Percentiles rank a stretch among this genome's conserved stretches.
phyloP scores from a whole-genome alignment of 441 rosid species.

The Capsella rubella region DNA sequence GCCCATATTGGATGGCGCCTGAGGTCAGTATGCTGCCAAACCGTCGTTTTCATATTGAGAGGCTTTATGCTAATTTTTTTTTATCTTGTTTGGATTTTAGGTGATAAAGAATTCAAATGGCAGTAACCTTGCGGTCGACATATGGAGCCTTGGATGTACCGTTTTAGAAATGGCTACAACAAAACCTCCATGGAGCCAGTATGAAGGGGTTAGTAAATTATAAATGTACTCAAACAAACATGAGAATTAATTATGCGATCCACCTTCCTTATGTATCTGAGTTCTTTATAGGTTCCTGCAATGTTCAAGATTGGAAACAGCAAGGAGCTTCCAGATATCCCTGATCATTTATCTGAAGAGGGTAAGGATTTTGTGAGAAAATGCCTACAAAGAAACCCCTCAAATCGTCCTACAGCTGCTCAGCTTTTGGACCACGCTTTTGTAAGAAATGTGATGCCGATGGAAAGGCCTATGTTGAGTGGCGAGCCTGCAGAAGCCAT shows the following conservation, averaged over 20 bases:
- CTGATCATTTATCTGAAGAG: slow-evolving; percentile 85
- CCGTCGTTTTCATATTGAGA: not conserved
- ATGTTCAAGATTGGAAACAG: slow-evolving; percentile 99
- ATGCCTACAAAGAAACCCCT: slow-evolving; percentile 86
- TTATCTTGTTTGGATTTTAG: slow-evolving; percentile 34
- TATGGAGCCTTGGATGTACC: slow-evolving; percentile 77
- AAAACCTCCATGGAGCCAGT: slow-evolving; percentile 79
- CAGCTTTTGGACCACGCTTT: slow-evolving; percentile 86
- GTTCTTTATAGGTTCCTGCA: slow-evolving; percentile 64
- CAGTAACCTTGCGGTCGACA: slow-evolving; percentile 62
- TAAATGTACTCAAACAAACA: not conserved
- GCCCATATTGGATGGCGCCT: slow-evolving; percentile 99
- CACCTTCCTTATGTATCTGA: slow-evolving; percentile 25
- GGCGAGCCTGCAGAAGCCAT: slow-evolving; percentile 53
- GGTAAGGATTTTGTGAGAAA: slow-evolving; percentile 89
- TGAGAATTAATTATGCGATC: slow-evolving; percentile 6
- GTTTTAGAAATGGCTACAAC: slow-evolving; percentile 76
- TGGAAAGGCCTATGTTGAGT: slow-evolving; percentile 64
- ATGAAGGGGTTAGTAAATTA: slow-evolving; percentile 71
- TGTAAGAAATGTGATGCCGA: slow-evolving; percentile 68
- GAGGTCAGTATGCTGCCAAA: slow-evolving; percentile 63
- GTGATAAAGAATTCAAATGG: slow-evolving; percentile 63
- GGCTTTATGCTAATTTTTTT: slow-evolving; percentile 34
- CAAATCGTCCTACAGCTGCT: slow-evolving; percentile 81
- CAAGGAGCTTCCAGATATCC: slow-evolving; percentile 96